Evolutionary conservation across 2,329 filamentous ascomycete genomes (phyloP).

Genomic region (Aspergillus glaucus): DNA sequence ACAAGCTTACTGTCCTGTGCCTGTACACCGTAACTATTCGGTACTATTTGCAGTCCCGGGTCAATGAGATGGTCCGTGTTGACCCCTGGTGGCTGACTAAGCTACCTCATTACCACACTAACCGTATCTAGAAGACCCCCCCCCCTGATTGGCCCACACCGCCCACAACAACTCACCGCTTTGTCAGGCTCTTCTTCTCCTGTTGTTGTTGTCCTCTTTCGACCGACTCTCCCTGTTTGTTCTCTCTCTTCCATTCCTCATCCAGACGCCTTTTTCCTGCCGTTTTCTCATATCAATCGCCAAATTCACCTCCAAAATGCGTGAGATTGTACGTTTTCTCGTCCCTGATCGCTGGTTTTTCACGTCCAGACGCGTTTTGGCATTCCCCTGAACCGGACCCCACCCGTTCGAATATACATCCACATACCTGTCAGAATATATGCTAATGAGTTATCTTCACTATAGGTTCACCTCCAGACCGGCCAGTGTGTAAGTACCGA

Average conservation of each 20-base stretch:
- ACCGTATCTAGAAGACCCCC: no score
- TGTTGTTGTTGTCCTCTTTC: no score
- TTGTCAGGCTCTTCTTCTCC: no score
- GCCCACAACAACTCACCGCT: no score
- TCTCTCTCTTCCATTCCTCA: constrained; percentile 7
- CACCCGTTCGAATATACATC: constrained; percentile 20
- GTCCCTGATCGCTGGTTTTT: constrained; percentile 1
- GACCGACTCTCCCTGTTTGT: constrained; percentile 4
- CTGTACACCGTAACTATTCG: no score
- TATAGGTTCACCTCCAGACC: constrained; percentile 98
- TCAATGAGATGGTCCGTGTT: no score
- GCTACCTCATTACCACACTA: no score
- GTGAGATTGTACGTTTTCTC: constrained; percentile 61
- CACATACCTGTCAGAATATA: not conserved
- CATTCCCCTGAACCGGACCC: constrained; percentile 27
- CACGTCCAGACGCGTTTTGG: constrained; percentile 30
- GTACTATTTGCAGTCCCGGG: no score
- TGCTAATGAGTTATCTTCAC: constrained; percentile 31
- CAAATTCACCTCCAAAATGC: constrained; percentile 51
- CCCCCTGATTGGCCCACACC: no score
- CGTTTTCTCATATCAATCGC: constrained; percentile 9
- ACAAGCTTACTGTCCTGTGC: no score
- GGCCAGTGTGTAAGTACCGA: constrained; percentile 84
- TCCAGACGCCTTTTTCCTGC: constrained; percentile 10
- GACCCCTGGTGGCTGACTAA: no score